A percentile compares a stretch with the other conserved stretches of the same genome.
Conservation (phyloP, 1,284 basidiomycete species). For the Sporisorium scitamineum region DNA sequence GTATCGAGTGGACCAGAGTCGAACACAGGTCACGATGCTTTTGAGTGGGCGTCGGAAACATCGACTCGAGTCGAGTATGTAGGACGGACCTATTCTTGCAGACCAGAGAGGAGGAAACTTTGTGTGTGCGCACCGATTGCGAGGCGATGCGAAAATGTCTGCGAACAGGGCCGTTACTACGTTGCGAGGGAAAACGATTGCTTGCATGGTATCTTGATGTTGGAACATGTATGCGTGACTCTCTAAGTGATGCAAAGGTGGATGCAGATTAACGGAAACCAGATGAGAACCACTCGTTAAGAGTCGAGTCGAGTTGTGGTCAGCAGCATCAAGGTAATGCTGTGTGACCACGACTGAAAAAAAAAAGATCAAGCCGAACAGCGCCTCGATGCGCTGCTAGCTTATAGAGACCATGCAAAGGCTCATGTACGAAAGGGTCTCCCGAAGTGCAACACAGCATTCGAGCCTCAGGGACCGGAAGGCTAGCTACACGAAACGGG, state of each 20-base stretch:
- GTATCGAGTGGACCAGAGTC: slow-evolving; percentile 36
- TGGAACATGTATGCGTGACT: slow-evolving; percentile 29
- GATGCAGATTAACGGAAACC: slow-evolving; percentile 49
- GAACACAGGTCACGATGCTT: slow-evolving; percentile 27
- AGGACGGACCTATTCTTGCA: slow-evolving; percentile 40
- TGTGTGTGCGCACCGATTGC: slow-evolving; percentile 17
- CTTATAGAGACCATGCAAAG: slow-evolving; percentile 39
- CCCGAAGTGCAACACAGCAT: neutral
- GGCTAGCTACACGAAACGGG: neutral
- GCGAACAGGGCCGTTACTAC: slow-evolving; percentile 42
- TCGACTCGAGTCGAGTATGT: slow-evolving; percentile 27
- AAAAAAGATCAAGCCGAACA: slow-evolving; percentile 21
- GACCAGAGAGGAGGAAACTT: slow-evolving; percentile 16
- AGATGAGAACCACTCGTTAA: slow-evolving; percentile 43
- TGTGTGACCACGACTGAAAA: slow-evolving; percentile 5
- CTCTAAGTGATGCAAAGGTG: slow-evolving; percentile 50
- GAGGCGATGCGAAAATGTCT: slow-evolving; percentile 25
- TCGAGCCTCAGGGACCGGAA: neutral
- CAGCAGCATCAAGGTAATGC: neutral
- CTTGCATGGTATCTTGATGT: slow-evolving; percentile 53
- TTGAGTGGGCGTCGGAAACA: slow-evolving; percentile 14
- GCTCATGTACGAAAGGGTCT: slow-evolving; percentile 14
- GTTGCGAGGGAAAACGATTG: slow-evolving; percentile 35
- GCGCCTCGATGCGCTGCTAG: slow-evolving; percentile 25
- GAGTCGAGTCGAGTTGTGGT: slow-evolving; percentile 26